Evolutionary conservation across 257 asterid genomes (phyloP).

Genomic region (Paraleonurus japonicus): DNA sequence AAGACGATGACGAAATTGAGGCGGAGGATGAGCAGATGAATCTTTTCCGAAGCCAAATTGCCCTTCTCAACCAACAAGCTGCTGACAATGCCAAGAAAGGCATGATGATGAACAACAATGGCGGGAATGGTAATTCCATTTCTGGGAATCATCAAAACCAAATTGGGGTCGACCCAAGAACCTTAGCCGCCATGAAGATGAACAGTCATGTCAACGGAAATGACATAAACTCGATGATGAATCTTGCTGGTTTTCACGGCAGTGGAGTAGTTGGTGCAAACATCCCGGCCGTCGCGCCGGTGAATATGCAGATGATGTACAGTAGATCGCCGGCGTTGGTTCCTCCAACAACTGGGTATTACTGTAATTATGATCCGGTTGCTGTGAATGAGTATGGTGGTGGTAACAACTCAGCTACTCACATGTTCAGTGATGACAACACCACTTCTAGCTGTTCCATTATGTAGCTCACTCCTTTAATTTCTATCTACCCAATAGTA

Average conservation of each 20-base stretch:
- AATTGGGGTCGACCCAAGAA: slow-evolving; percentile 39
- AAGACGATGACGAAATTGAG: slow-evolving; percentile 19
- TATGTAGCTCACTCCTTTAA: slow-evolving; percentile 33
- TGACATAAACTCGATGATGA: slow-evolving; percentile 62
- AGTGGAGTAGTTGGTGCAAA: slow-evolving; percentile 23
- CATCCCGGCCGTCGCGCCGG: too few species aligned
- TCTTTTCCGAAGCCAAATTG: slow-evolving; percentile 38
- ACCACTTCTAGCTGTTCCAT: slow-evolving; percentile 56
- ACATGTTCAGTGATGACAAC: slow-evolving; percentile 64
- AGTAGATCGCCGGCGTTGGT: slow-evolving; percentile 51
- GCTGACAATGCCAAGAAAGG: slow-evolving; percentile 6
- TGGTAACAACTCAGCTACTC: slow-evolving; percentile 33
- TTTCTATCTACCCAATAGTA: too few species aligned
- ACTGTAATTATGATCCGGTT: slow-evolving; percentile 34
- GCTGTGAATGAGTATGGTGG: slow-evolving; percentile 28
- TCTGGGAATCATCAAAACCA: slow-evolving; percentile 30
- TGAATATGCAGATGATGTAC: slow-evolving; percentile 47
- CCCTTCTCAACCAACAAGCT: slow-evolving; percentile 42
- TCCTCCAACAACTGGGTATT: slow-evolving; percentile 52
- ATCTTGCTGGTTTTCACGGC: slow-evolving; percentile 73
- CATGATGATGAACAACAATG: slow-evolving; percentile 15
- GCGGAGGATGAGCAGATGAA: slow-evolving; percentile 39
- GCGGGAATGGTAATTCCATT: not conserved
- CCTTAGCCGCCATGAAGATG: slow-evolving; percentile 45
- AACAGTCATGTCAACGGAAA: slow-evolving; percentile 22